Percentiles rank a stretch among this genome's conserved stretches.
Evolutionary conservation across 106 monocot genomes (phyloP).

Genomic region (Acorus calamus): DNA sequence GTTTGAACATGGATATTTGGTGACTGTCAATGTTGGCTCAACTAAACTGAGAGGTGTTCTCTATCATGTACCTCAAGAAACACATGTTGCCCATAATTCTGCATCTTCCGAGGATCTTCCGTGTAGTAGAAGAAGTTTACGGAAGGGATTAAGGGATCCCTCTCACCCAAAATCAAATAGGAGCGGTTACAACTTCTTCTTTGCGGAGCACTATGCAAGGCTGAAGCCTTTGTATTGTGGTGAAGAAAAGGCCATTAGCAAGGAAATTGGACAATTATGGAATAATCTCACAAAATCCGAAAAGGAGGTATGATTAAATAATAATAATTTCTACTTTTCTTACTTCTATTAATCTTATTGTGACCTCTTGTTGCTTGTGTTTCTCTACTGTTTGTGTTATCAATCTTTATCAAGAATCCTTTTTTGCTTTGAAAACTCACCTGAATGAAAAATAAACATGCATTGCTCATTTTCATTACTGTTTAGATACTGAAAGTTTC

Average conservation of each 20-base stretch:
- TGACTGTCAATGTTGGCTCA: no score
- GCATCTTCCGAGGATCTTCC: not conserved
- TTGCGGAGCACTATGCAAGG: no score
- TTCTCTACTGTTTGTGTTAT: not conserved
- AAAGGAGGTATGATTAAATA: constrained; percentile 8
- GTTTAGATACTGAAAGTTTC: not conserved
- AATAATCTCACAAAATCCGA: no score
- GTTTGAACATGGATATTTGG: no score
- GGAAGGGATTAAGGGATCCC: constrained; percentile 2
- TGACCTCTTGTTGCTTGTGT: no score
- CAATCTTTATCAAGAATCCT: not conserved
- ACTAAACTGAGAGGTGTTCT: no score
- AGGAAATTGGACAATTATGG: no score
- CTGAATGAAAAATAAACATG: not conserved
- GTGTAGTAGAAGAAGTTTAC: constrained; percentile 2
- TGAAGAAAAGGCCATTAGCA: constrained; percentile 5
- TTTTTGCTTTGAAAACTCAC: not conserved
- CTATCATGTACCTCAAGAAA: not conserved
- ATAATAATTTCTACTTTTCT: no score
- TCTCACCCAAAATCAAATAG: no score
- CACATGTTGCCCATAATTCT: not conserved
- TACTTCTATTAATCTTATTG: no score
- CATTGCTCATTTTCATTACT: not conserved
- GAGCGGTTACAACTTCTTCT: no score
- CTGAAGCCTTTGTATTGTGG: no score